Evolutionary conservation across 352 stramenopile species (phyloP), one percentile per base, ranked within the genome.

Genomic region (Bremia lactucae): DNA sequence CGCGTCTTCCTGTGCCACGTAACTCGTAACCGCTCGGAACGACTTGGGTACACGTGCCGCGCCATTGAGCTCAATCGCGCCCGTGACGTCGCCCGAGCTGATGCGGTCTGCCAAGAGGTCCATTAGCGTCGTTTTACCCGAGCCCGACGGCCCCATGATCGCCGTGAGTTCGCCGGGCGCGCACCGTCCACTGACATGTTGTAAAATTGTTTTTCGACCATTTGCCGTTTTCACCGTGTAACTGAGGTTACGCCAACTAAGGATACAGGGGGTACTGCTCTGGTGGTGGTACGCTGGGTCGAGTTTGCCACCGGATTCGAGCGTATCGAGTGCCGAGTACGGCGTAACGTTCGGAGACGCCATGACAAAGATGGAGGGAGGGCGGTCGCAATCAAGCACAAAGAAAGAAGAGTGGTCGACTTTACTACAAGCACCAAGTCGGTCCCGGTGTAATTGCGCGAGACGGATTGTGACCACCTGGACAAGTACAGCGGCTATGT

Each of bases 1-100:
- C 14, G 70, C 65, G 25, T 85, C 72, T 24, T 82, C 70, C 31
- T 87, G 74, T 0, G 68, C 59, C n/a, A 88, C 78, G 60, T 87
- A 87, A 20, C 56, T 71, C 3, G 65, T 55, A 11, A 83, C 40
- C 0, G 56, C 48, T 0, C 55, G 67, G 41, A 83, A 83, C 1
- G 46, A 64, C 29, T 62, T 60, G 13, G 48, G 29, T 8, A 63
- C 19, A 8, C 69, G 56, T 15, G 21, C 8, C 6, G 47, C 26
- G n/a, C 72, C 72, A 44, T 80, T 80, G n/a, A 83, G 34, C 3
- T 71, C 59, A 36, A 87, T 69, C 6, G 36, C 35, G 8, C 72
- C 74, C 2, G 59, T 49, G 2, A 87, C 33, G 3, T 60, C 31
- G 24, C 57, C 64, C 2, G 65, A 73, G 36, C 57, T 62, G 18